phyloP scores from a whole-genome alignment of 2,329 filamentous ascomycete genomes.

The Fusarium algeriense region DNA sequence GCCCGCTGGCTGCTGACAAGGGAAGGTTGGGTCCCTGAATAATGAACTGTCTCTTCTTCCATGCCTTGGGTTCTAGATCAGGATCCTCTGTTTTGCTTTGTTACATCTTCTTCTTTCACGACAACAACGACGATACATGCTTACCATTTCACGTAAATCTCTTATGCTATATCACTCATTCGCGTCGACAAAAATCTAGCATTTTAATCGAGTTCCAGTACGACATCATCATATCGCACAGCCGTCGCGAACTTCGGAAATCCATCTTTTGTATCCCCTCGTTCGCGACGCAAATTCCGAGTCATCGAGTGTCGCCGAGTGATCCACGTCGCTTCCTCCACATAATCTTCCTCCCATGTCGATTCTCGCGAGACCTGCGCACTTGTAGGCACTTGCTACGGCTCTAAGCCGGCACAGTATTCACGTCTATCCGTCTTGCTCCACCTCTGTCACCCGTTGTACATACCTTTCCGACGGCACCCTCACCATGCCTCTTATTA shows the following conservation, averaged over 20 bases:
- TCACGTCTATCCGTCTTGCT: conserved; percentile 18
- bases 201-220: neutral
- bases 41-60: neutral
- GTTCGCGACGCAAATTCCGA: conserved; percentile 27
- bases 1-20: conserved; percentile 32
- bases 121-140: conserved; percentile 10
- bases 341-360: conserved; percentile 35
- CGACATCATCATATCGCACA: neutral
- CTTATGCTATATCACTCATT: neutral
- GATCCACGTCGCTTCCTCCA: conserved; percentile 14
- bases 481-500: conserved; percentile 73
- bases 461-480: conserved; percentile 22
- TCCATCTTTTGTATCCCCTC: conserved; percentile 11
- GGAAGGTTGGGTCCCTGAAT: conserved; percentile 37
- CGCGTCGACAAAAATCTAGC: neutral
- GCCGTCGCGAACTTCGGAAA: conserved; percentile 17
- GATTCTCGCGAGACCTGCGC: conserved; percentile 13
- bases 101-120: conserved; percentile 29
- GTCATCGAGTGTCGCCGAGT: conserved; percentile 23
- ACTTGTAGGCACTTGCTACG: conserved; percentile 35
- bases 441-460: conserved; percentile 31
- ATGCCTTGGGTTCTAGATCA: conserved; percentile 19
- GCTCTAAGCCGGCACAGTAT: conserved; percentile 31
- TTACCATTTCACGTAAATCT: neutral
- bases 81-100: conserved; percentile 23